phyloP scores from a whole-genome alignment of 1,284 basidiomycete species.

The Cerioporus squamosus region DNA sequence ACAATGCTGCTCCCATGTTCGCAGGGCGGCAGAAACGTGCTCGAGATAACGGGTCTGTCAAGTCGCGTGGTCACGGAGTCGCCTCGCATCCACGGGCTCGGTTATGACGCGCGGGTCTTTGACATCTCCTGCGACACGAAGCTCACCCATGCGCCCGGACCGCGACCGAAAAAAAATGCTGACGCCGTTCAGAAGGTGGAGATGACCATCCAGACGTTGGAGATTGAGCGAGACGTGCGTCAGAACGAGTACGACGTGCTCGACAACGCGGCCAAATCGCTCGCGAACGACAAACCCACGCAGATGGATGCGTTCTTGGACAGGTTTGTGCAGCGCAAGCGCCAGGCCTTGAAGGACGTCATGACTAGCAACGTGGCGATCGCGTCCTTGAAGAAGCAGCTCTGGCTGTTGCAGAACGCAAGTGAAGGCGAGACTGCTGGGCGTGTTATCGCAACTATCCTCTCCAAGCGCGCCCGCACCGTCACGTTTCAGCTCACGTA shows the following conservation, averaged over 20 bases:
- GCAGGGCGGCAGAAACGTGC: conserved; percentile 53
- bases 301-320: conserved; percentile 42
- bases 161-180: conserved; percentile 23
- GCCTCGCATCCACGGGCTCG: conserved; percentile 51
- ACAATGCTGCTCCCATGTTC: background rate
- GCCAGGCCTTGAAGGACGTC: conserved; percentile 42
- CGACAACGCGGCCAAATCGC: conserved; percentile 40
- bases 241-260: conserved; percentile 48
- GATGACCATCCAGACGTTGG: conserved; percentile 38
- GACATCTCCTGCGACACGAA: conserved; percentile 50
- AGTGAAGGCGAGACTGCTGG: conserved; percentile 43
- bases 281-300: background rate
- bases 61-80: conserved; percentile 52
- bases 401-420: conserved; percentile 11
- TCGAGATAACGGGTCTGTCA: conserved; percentile 51
- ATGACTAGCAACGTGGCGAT: conserved; percentile 45
- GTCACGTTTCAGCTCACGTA: conserved; percentile 37
- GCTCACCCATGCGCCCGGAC: conserved; percentile 22
- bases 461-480: conserved; percentile 37
- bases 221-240: conserved; percentile 41
- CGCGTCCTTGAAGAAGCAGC: conserved; percentile 36
- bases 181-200: conserved; percentile 41
- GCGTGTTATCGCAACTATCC: conserved; percentile 43
- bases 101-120: conserved; percentile 45
- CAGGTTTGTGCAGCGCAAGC: conserved; percentile 43